These are phyloP conservation scores for Amanita rimosa DNA, from an alignment of 768 basidiomycete species.

Conservation along the genomic window DNA sequence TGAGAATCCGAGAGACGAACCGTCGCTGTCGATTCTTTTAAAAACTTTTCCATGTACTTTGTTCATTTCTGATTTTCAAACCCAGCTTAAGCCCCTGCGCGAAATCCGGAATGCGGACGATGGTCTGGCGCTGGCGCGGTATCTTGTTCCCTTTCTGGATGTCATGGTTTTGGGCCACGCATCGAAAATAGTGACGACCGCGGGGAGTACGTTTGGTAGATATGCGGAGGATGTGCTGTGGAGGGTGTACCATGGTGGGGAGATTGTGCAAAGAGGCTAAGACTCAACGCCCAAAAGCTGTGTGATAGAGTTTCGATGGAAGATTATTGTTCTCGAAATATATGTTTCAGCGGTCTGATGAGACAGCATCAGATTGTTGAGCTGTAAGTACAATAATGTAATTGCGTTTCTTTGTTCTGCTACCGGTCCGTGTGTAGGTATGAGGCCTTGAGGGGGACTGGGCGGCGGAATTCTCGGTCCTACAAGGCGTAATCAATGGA, in stretches of 20 bases:
- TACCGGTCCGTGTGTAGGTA: too few species aligned
- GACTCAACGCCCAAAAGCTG: neutral
- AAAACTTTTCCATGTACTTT: conserved; percentile 56
- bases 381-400: too few species aligned
- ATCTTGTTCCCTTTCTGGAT: conserved; percentile 54
- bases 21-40: conserved; percentile 32
- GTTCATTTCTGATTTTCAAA: conserved; percentile 40
- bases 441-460: too few species aligned
- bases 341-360: neutral
- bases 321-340: neutral
- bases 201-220: conserved; percentile 64
- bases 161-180: conserved; percentile 57
- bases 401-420: too few species aligned
- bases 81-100: conserved; percentile 19
- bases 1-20: conserved; percentile 23
- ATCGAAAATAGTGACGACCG: conserved; percentile 51
- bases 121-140: conserved; percentile 27
- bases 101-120: conserved; percentile 34
- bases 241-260: conserved; percentile 41
- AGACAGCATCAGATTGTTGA: too few species aligned
- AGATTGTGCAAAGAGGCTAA: conserved; percentile 39
- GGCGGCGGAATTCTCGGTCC: neutral
- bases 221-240: conserved; percentile 62
- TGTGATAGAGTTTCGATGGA: conserved; percentile 6
- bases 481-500: neutral